Conservation (phyloP, 805 yeast genomes). For the Peterozyma xylosa region DNA sequence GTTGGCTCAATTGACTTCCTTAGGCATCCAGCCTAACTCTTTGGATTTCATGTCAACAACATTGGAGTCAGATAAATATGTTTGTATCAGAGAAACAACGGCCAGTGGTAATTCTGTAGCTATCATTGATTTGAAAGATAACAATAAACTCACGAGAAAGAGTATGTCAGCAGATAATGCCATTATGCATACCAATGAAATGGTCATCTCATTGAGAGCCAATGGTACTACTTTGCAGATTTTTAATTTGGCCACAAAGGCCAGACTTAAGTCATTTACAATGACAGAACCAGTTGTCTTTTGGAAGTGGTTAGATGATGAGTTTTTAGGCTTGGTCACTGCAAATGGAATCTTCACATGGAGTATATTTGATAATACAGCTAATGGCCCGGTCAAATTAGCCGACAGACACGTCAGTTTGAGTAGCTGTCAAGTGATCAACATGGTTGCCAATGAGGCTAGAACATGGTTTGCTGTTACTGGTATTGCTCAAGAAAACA, state of each 20-base stretch:
- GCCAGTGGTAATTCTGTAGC: slow-evolving; percentile 82
- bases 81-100: slow-evolving; percentile 66
- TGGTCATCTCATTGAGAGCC: slow-evolving; percentile 89
- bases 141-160: slow-evolving; percentile 76
- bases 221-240: slow-evolving; percentile 95
- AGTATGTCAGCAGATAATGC: slow-evolving; percentile 97
- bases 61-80: slow-evolving; percentile 85
- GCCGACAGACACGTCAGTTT: slow-evolving; percentile 80
- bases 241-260: slow-evolving; percentile 81
- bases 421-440: slow-evolving; percentile 80
- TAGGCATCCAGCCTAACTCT: slow-evolving; percentile 80
- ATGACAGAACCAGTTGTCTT: slow-evolving; percentile 84
- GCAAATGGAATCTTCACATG: slow-evolving; percentile 69
- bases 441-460: slow-evolving; percentile 72
- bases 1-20: slow-evolving; percentile 76
- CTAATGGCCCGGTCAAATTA: slow-evolving; percentile 73
- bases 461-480: slow-evolving; percentile 91
- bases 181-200: slow-evolving; percentile 87
- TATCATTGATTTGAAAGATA: slow-evolving; percentile 75
- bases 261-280: slow-evolving; percentile 81
- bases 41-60: slow-evolving; percentile 93
- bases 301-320: slow-evolving; percentile 87
- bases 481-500: slow-evolving; percentile 91
- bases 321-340: slow-evolving; percentile 77
- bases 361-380: slow-evolving; percentile 76